These are phyloP conservation scores for Cyberlindnera petersonii DNA, from an alignment of 805 yeast species.

Conservation along the genomic window DNA sequence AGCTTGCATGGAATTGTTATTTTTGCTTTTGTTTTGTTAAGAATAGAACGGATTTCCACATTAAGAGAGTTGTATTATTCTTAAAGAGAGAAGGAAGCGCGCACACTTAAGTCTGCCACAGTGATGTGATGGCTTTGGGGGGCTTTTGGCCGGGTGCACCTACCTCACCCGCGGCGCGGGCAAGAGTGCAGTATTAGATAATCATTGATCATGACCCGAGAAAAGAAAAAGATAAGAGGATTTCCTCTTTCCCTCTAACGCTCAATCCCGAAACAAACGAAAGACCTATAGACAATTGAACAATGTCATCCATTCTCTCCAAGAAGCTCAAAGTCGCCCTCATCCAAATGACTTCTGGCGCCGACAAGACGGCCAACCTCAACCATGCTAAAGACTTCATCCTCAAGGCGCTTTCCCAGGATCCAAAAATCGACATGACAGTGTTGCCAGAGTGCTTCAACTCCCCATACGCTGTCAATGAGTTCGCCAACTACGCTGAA, in stretches of 20 bases:
- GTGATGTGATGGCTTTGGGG: too few relatives aligned
- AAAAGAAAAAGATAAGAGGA: conserved; percentile 1
- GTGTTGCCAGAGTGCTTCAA: conserved; percentile 70
- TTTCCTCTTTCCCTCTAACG: too few relatives aligned
- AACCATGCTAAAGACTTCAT: conserved; percentile 61
- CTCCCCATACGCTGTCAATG: conserved; percentile 86
- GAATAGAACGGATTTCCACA: too few relatives aligned
- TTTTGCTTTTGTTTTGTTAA: too few relatives aligned
- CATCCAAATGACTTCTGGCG: conserved; percentile 67
- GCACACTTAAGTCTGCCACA: too few relatives aligned
- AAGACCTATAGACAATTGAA: neutral
- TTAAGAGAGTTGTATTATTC: too few relatives aligned
- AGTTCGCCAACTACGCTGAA: conserved; percentile 87
- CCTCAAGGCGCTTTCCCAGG: conserved; percentile 53
- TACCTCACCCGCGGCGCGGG: too few relatives aligned
- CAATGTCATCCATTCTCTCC: conserved; percentile 21
- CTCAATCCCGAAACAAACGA: too few relatives aligned
- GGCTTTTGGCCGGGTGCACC: too few relatives aligned
- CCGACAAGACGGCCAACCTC: conserved; percentile 76
- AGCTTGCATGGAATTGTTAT: too few relatives aligned
- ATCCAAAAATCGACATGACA: conserved; percentile 68
- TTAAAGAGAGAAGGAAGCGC: too few relatives aligned
- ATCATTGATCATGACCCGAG: neutral
- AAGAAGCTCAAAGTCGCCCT: conserved; percentile 75
- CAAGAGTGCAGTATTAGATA: too few relatives aligned